Percentiles rank a stretch among this genome's conserved stretches.
Conservation (phyloP, 2,329 filamentous ascomycete genomes). For the Hypoxylon sp. region DNA sequence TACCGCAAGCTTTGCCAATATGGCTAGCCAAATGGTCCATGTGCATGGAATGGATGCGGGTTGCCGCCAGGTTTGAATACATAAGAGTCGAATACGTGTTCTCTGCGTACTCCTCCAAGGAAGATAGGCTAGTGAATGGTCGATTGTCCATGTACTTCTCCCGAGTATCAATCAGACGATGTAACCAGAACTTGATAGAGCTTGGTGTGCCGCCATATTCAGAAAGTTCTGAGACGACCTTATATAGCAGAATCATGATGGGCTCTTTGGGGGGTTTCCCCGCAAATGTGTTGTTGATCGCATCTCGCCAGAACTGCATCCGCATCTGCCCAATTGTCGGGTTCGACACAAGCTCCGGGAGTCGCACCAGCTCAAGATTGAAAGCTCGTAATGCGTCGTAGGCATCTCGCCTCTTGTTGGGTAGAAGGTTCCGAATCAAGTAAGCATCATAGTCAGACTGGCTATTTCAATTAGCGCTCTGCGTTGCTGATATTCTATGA, state of each 20-base stretch:
- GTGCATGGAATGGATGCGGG: conserved; percentile 84
- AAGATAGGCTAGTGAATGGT: conserved; percentile 78
- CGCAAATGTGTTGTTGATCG: conserved; percentile 80
- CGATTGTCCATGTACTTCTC: conserved; percentile 87
- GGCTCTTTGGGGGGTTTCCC: conserved; percentile 89
- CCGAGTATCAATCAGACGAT: conserved; percentile 82
- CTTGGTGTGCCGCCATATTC: conserved; percentile 57
- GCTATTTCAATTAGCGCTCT: conserved; percentile 60
- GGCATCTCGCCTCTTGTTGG: conserved; percentile 77
- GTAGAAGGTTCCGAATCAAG: conserved; percentile 87
- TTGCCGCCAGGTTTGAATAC: conserved; percentile 84
- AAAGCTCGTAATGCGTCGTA: conserved; percentile 92
- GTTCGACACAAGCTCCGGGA: conserved; percentile 90
- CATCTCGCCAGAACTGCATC: conserved; percentile 95
- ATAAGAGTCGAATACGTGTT: conserved; percentile 94
- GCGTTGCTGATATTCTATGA: neutral
- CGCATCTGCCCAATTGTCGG: conserved; percentile 89
- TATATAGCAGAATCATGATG: conserved; percentile 84
- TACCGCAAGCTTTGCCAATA: conserved; percentile 93
- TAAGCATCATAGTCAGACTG: conserved; percentile 91
- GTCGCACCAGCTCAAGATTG: conserved; percentile 90
- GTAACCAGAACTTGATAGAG: conserved; percentile 78
- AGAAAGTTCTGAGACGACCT: conserved; percentile 74
- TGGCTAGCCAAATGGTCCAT: conserved; percentile 95
- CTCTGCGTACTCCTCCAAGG: conserved; percentile 90